phyloP scores from a whole-genome alignment of 2,329 filamentous ascomycete species.

The Dryadomyces quercus-mongolicae region DNA sequence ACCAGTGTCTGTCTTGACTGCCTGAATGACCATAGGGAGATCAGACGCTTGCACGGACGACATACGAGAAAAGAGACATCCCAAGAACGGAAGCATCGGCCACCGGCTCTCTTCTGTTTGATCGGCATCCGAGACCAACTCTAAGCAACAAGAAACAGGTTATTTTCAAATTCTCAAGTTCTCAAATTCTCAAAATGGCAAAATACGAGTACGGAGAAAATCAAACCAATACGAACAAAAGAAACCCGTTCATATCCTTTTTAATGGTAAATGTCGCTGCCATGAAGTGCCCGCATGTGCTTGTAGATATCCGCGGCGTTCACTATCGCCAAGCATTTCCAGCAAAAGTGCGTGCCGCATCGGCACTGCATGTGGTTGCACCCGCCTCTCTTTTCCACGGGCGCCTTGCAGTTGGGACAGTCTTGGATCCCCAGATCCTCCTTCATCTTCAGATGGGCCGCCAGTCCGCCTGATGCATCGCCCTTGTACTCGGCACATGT shows the following conservation, averaged over 20 bases:
- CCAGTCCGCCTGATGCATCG: background rate
- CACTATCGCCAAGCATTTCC: background rate
- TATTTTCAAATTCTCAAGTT: too few species aligned
- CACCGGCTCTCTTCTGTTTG: too few species aligned
- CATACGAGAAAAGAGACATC: too few species aligned
- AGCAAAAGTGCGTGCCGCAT: conserved; percentile 5
- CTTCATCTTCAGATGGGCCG: background rate
- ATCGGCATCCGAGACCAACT: too few species aligned
- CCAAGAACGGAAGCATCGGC: too few species aligned
- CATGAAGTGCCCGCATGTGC: background rate
- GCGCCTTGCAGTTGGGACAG: conserved; percentile 3
- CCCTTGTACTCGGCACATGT: background rate
- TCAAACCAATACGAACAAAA: background rate
- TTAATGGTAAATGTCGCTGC: background rate
- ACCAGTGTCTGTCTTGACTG: too few species aligned
- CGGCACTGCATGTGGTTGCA: conserved; percentile 5
- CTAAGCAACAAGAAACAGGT: too few species aligned
- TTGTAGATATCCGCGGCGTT: background rate
- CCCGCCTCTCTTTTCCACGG: conserved; percentile 1
- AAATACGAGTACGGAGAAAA: conserved; percentile 1
- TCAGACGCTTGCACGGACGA: too few species aligned
- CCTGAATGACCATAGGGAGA: too few species aligned
- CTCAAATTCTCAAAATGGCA: too few species aligned
- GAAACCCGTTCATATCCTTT: too few species aligned
- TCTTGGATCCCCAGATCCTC: conserved; percentile 5